Evolutionary conservation across 495 filamentous ascomycete genomes (phyloP).

Genomic region (Penicillium simplicissimum): DNA sequence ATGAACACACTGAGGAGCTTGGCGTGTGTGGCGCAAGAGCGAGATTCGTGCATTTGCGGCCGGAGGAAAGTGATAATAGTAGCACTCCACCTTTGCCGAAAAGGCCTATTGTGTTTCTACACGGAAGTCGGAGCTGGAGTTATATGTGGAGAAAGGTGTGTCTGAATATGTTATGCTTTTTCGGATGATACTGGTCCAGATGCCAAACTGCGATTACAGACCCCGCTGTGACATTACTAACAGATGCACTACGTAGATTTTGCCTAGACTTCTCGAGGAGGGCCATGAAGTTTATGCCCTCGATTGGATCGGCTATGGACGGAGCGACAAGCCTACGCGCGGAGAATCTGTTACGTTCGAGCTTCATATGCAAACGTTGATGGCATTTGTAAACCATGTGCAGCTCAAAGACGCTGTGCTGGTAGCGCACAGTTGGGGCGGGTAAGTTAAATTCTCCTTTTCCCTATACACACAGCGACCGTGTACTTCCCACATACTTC

Average conservation of each 20-base stretch:
- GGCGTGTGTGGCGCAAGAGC: conserved; percentile 2
- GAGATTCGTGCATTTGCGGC: conserved; percentile 4
- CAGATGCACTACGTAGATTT: not conserved
- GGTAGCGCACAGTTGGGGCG: conserved; percentile 3
- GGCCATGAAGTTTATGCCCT: conserved; percentile 6
- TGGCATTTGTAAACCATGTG: conserved; percentile 1
- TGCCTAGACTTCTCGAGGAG: conserved; percentile 1
- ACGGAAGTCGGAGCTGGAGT: conserved; percentile 10
- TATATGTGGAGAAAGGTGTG: conserved; percentile 10
- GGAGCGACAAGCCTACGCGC: not conserved
- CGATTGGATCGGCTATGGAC: conserved; percentile 2
- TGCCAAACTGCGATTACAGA: too few relatives aligned
- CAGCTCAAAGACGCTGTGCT: not conserved
- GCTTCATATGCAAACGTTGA: conserved; percentile 5
- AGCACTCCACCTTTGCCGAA: not conserved
- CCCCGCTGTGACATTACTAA: not conserved
- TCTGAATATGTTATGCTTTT: not conserved
- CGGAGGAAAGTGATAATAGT: not conserved
- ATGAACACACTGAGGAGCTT: not conserved
- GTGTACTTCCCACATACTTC: not conserved
- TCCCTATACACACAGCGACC: not conserved
- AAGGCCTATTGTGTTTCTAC: conserved; percentile 1
- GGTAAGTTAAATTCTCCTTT: not conserved
- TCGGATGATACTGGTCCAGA: too few relatives aligned
- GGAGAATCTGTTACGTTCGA: conserved; percentile 1